phyloP scores from a whole-genome alignment of 768 basidiomycete species.

The Boletus tomentosulus region DNA sequence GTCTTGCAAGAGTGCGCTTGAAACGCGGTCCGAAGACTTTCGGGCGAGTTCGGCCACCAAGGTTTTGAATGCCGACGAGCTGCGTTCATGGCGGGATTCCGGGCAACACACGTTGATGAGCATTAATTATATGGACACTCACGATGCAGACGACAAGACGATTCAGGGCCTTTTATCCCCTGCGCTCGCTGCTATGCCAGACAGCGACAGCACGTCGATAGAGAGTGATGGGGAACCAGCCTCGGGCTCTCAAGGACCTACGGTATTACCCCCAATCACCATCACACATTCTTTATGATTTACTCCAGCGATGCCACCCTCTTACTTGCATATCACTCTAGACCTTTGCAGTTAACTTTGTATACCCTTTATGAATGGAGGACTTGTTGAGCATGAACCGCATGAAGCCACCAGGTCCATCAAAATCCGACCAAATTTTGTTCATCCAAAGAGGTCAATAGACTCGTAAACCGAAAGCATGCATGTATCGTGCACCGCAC shows the following conservation, averaged over 20 bases:
- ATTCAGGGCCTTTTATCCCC: conserved; percentile 17
- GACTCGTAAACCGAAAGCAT: too few relatives aligned
- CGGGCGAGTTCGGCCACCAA: conserved; percentile 48
- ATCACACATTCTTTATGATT: conserved; percentile 38
- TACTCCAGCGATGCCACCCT: conserved; percentile 1
- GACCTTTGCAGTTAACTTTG: conserved; percentile 16
- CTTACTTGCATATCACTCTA: conserved; percentile 20
- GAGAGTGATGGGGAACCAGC: conserved; percentile 30
- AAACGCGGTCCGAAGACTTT: conserved; percentile 52
- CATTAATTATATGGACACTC: conserved; percentile 14
- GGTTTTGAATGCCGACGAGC: conserved; percentile 71
- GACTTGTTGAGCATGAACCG: too few relatives aligned
- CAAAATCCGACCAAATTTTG: too few relatives aligned
- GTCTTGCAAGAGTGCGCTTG: conserved; percentile 58
- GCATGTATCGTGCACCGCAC: too few relatives aligned
- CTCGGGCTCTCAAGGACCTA: conserved; percentile 8
- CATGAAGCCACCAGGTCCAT: too few relatives aligned
- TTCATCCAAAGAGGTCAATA: too few relatives aligned
- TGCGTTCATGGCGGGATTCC: conserved; percentile 53
- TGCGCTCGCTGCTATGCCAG: conserved; percentile 18
- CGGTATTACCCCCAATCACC: conserved; percentile 39
- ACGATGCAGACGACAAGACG: conserved; percentile 30
- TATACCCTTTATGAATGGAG: conserved; percentile 24
- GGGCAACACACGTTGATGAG: conserved; percentile 18
- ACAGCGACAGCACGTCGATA: conserved; percentile 10